Percentiles rank a stretch among this genome's conserved stretches.
Evolutionary conservation across 169 alveolate species (phyloP).

Genomic region (Plasmodium inui): DNA sequence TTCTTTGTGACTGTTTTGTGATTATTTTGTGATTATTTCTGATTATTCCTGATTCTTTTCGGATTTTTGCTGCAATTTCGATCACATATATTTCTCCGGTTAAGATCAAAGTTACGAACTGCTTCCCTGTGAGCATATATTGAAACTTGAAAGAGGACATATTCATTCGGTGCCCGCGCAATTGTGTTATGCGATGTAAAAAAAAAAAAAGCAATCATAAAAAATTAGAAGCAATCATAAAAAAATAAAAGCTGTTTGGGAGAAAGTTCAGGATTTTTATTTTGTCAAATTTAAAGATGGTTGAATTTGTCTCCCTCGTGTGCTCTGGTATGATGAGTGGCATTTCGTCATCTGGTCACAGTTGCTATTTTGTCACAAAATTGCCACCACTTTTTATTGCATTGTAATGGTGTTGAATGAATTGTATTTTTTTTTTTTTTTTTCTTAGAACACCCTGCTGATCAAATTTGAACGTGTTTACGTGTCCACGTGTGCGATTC

Average conservation of each 20-base stretch:
- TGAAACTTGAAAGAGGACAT: slow-evolving; percentile 28
- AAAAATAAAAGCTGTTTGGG: neutral
- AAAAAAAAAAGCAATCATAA: neutral
- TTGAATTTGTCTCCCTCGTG: neutral
- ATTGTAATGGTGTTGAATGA: neutral
- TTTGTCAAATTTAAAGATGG: neutral
- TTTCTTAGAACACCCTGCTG: neutral
- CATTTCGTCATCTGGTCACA: neutral
- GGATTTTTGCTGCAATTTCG: neutral
- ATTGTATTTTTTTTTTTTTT: neutral
- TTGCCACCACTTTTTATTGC: slow-evolving; percentile 4
- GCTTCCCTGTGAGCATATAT: neutral
- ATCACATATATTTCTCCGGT: neutral
- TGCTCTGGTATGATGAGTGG: neutral
- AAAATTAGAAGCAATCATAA: neutral
- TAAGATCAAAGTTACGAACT: slow-evolving; percentile 46
- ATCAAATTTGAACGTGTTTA: neutral
- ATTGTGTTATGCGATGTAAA: neutral
- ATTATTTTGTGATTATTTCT: neutral
- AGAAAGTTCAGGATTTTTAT: neutral
- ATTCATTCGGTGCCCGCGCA: neutral
- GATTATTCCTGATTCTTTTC: neutral
- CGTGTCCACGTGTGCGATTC: neutral
- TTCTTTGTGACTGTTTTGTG: neutral
- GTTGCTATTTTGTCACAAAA: neutral